These are phyloP conservation scores for Beauveria varroae DNA, from an alignment of 2,329 filamentous ascomycete genomes.

Conservation along the genomic window DNA sequence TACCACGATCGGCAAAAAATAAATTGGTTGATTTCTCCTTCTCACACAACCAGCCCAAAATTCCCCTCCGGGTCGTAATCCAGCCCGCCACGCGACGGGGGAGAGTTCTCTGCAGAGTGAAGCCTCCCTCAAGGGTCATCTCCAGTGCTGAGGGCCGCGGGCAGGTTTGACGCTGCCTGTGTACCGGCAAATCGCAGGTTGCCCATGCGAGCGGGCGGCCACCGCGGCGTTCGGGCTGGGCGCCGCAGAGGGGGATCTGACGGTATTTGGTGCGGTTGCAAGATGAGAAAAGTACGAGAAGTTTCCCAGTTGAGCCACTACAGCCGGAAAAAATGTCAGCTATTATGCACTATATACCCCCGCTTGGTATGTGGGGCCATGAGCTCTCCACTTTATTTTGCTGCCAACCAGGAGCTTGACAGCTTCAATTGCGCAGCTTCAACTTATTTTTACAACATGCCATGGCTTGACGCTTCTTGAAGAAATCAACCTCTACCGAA, in stretches of 20 bases:
- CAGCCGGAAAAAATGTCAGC: conserved; percentile 34
- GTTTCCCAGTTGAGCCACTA: conserved; percentile 57
- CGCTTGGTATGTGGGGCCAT: accelerated
- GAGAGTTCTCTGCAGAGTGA: conserved; percentile 67
- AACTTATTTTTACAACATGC: background rate
- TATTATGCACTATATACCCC: conserved; percentile 20
- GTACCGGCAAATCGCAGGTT: conserved; percentile 54
- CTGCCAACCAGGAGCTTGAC: background rate
- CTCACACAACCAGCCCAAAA: conserved; percentile 47
- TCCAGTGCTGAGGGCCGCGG: conserved; percentile 59
- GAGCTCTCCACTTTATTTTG: background rate
- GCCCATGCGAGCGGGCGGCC: conserved; percentile 57
- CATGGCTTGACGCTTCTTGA: background rate
- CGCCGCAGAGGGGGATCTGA: conserved; percentile 49
- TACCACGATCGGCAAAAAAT: conserved; percentile 15
- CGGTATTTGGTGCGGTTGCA: conserved; percentile 43
- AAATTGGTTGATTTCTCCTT: conserved; percentile 46
- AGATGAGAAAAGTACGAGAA: conserved; percentile 43
- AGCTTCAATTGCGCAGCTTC: background rate
- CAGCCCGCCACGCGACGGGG: conserved; percentile 64
- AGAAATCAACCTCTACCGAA: background rate
- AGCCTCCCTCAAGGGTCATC: conserved; percentile 61
- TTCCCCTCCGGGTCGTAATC: conserved; percentile 56
- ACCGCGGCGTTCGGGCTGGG: conserved; percentile 64
- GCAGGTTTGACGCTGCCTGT: conserved; percentile 23